Percentiles rank a stretch among this genome's conserved stretches.
Evolutionary conservation across 208 protist species (phyloP).

Genomic region (Endotrypanum monterogeii): DNA sequence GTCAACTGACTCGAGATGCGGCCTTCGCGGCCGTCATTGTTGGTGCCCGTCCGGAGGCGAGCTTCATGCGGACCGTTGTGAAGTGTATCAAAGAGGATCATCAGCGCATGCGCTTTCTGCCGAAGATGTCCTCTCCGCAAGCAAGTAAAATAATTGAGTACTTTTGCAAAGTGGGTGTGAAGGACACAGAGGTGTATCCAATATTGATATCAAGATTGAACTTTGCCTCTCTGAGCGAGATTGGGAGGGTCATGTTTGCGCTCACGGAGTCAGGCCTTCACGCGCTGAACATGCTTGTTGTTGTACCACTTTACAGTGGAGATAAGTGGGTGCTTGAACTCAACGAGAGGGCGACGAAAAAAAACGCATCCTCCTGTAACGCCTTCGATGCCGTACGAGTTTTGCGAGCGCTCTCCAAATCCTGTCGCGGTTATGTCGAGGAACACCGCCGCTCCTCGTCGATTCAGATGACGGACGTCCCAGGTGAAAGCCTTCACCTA

Average conservation of each 20-base stretch:
- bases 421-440: constrained; percentile 59
- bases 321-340: constrained; percentile 50
- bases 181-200: constrained; percentile 52
- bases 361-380: constrained; percentile 35
- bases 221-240: constrained; percentile 61
- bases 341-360: background rate
- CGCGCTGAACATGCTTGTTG: constrained; percentile 53
- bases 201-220: constrained; percentile 60
- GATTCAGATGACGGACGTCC: constrained; percentile 26
- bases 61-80: constrained; percentile 55
- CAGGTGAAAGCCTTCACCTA: constrained; percentile 55
- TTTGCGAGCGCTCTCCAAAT: constrained; percentile 78
- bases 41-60: constrained; percentile 41
- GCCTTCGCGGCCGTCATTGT: constrained; percentile 74
- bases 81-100: constrained; percentile 74
- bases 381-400: constrained; percentile 81
- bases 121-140: constrained; percentile 77
- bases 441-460: constrained; percentile 16
- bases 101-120: constrained; percentile 70
- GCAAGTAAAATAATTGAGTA: constrained; percentile 78
- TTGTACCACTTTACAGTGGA: constrained; percentile 80
- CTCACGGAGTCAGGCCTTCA: constrained; percentile 56
- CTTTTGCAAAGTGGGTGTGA: constrained; percentile 58
- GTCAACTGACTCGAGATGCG: constrained; percentile 72
- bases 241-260: constrained; percentile 75